Conservation (phyloP, 495 filamentous ascomycete genomes). For the Neurospora discreta region DNA sequence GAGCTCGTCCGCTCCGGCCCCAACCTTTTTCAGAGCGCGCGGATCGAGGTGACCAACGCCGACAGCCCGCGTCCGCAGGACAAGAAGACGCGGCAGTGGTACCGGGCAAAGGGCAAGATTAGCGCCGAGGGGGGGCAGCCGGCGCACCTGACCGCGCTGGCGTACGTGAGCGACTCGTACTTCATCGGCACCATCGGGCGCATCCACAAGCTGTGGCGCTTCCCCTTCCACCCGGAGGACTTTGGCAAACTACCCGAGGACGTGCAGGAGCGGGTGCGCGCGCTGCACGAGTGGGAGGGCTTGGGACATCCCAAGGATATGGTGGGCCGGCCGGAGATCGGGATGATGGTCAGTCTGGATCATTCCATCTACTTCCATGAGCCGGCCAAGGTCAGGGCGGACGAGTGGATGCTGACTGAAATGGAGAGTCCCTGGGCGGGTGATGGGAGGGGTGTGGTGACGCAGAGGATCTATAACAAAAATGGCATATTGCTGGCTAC, state of each 20-base stretch:
- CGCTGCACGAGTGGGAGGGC: slow-evolving; percentile 33
- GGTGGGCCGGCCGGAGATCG: slow-evolving; percentile 43
- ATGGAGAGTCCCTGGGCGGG: slow-evolving; percentile 92
- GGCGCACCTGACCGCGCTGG: slow-evolving; percentile 75
- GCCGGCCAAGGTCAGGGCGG: slow-evolving; percentile 63
- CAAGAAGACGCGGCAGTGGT: slow-evolving; percentile 65
- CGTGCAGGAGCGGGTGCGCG: slow-evolving; percentile 16
- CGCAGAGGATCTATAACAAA: slow-evolving; percentile 75
- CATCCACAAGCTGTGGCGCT: slow-evolving; percentile 64
- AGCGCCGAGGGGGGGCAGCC: slow-evolving; percentile 50
- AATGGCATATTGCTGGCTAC: slow-evolving; percentile 77
- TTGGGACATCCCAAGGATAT: slow-evolving; percentile 27
- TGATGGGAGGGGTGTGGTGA: slow-evolving; percentile 76
- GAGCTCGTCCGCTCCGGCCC: slow-evolving; percentile 20
- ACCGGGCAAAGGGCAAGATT: slow-evolving; percentile 66
- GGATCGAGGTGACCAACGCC: slow-evolving; percentile 39
- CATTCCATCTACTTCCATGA: slow-evolving; percentile 94
- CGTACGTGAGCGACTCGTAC: slow-evolving; percentile 83
- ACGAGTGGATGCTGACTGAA: slow-evolving; percentile 91
- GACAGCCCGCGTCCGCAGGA: slow-evolving; percentile 38
- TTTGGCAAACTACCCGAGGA: slow-evolving; percentile 20
- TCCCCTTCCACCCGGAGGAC: slow-evolving; percentile 28
- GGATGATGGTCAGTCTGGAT: slow-evolving; percentile 96
- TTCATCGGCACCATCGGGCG: slow-evolving; percentile 83
- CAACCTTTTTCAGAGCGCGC: slow-evolving; percentile 48